phyloP scores from a whole-genome alignment of 208 protist species.

The Crithidia bombi region DNA sequence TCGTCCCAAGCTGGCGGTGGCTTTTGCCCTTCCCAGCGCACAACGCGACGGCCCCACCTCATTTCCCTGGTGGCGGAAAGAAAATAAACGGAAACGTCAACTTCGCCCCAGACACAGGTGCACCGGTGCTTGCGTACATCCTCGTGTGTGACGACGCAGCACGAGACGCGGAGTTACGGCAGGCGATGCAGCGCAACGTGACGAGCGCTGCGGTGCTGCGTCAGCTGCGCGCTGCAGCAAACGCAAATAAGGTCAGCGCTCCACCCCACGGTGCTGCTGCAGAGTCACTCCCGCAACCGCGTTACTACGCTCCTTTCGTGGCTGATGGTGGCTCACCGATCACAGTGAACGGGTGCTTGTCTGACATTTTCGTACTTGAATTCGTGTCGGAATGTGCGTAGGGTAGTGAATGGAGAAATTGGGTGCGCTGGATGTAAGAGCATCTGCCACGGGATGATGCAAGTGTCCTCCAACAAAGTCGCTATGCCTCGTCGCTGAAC shows the following conservation, averaged over 20 bases:
- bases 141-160: slow-evolving; percentile 3
- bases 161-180: background rate
- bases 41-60: background rate
- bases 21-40: background rate
- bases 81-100: background rate
- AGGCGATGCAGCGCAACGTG: slow-evolving; percentile 14
- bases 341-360: slow-evolving; percentile 32
- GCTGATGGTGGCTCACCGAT: slow-evolving; percentile 27
- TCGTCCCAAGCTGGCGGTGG: slow-evolving; percentile 8
- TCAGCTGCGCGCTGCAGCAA: background rate
- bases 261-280: background rate
- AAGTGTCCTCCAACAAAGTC: background rate
- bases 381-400: slow-evolving; percentile 10
- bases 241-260: too few species aligned
- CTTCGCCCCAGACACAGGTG: background rate
- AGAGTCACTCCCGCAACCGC: slow-evolving; percentile 11
- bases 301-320: slow-evolving; percentile 34
- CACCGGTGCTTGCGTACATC: slow-evolving; percentile 19
- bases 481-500: background rate
- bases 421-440: background rate
- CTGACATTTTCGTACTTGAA: slow-evolving; percentile 54
- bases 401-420: background rate
- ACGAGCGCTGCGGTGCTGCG: slow-evolving; percentile 17
- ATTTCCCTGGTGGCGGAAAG: background rate
- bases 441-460: background rate